Evolutionary conservation across 1,139 yeast species (phyloP).

Genomic region (Debaryomyces singareniensis): DNA sequence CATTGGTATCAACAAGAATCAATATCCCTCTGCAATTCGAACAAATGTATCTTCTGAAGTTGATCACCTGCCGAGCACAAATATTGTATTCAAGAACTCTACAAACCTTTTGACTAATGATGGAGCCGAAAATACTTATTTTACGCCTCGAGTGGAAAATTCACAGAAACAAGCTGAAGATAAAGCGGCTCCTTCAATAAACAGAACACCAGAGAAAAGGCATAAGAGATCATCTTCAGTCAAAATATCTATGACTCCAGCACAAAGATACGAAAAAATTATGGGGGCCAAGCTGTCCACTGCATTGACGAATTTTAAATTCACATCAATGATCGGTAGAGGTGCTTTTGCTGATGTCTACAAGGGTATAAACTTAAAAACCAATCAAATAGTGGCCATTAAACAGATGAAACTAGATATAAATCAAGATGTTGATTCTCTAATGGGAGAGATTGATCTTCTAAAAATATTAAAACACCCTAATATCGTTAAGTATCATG

Average conservation of each 20-base stretch:
- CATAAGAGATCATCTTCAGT: conserved; percentile 25
- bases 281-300: conserved; percentile 32
- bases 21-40: neutral
- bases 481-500: conserved; percentile 85
- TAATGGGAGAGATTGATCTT: conserved; percentile 80
- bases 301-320: conserved; percentile 48
- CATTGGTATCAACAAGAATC: neutral
- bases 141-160: neutral
- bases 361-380: conserved; percentile 62
- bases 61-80: neutral
- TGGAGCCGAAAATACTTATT: too few relatives aligned
- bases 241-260: conserved; percentile 47
- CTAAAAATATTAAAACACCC: conserved; percentile 77
- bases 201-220: conserved; percentile 3
- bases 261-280: conserved; percentile 42
- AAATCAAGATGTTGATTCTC: conserved; percentile 40
- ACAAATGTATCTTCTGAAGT: neutral
- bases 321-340: conserved; percentile 76
- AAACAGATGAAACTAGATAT: conserved; percentile 65
- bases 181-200: neutral
- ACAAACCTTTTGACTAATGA: neutral
- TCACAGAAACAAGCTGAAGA: neutral
- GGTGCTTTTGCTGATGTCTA: conserved; percentile 96
- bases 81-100: neutral
- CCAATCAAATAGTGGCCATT: conserved; percentile 73